phyloP scores from a whole-genome alignment of 2,329 filamentous ascomycete species.

The Venturia carpophila region DNA sequence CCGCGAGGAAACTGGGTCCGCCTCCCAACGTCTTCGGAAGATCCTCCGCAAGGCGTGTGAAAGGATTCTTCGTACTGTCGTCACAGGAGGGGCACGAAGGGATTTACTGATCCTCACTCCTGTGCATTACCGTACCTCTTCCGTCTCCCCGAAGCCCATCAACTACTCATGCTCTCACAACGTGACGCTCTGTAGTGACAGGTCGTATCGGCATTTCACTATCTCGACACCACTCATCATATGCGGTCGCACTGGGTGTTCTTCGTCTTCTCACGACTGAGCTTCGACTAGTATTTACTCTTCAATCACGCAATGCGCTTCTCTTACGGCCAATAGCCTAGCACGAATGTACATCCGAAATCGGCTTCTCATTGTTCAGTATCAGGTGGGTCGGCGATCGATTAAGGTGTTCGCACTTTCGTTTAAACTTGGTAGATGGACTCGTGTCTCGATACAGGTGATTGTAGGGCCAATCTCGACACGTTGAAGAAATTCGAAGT shows the following conservation, averaged over 20 bases:
- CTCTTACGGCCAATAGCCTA: slow-evolving; percentile 41
- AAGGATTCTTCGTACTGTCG: neutral
- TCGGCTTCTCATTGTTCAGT: slow-evolving; percentile 49
- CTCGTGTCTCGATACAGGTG: too few species aligned
- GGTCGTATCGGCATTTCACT: too few species aligned
- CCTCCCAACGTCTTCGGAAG: neutral
- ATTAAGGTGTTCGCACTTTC: too few species aligned
- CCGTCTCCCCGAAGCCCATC: neutral
- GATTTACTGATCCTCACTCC: neutral
- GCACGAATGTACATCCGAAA: slow-evolving; percentile 46
- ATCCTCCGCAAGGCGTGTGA: neutral
- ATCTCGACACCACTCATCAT: too few species aligned
- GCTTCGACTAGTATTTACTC: too few species aligned
- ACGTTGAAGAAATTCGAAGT: too few species aligned
- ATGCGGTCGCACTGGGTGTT: too few species aligned
- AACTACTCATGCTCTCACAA: neutral
- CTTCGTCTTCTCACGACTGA: too few species aligned
- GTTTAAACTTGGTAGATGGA: too few species aligned
- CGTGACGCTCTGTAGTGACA: too few species aligned
- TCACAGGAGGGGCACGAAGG: neutral
- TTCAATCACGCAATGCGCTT: slow-evolving; percentile 37
- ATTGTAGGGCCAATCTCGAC: too few species aligned
- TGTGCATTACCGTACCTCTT: neutral
- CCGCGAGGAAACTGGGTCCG: neutral
- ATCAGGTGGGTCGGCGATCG: slow-evolving; percentile 42